Evolutionary conservation across 345 rosid genomes (phyloP).

Genomic region (Boechera stricta): DNA sequence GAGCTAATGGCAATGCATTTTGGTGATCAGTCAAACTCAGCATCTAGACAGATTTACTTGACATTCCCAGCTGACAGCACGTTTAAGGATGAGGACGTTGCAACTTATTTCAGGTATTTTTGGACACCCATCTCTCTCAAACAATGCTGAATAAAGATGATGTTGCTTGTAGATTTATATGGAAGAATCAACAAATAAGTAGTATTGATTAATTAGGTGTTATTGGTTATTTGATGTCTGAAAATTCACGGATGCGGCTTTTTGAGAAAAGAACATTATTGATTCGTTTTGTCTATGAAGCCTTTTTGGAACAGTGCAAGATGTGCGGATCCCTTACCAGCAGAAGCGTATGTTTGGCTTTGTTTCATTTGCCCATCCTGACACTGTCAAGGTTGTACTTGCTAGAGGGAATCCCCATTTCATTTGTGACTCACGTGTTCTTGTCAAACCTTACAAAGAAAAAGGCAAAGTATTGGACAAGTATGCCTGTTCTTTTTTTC

Average conservation of each 20-base stretch:
- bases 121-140: conserved; percentile 14
- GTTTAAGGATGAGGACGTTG: conserved; percentile 93
- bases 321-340: conserved; percentile 97
- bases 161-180: conserved; percentile 8
- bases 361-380: conserved; percentile 81
- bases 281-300: conserved; percentile 51
- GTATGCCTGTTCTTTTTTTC: conserved; percentile 48
- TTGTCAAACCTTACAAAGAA: conserved; percentile 98
- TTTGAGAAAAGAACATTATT: neutral
- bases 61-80: conserved; percentile 97
- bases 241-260: neutral
- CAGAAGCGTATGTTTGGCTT: conserved; percentile 98
- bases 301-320: conserved; percentile 89
- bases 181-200: neutral
- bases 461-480: conserved; percentile 80
- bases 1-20: conserved; percentile 64
- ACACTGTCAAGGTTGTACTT: conserved; percentile 82
- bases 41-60: conserved; percentile 88
- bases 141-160: neutral
- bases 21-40: conserved; percentile 72
- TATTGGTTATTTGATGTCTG: conserved; percentile 2
- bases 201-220: neutral
- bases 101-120: conserved; percentile 81
- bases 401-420: conserved; percentile 93
- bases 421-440: conserved; percentile 91